Evolutionary conservation across 2,329 filamentous ascomycete species (phyloP).

Genomic region (Arthrobotrys sinensis): DNA sequence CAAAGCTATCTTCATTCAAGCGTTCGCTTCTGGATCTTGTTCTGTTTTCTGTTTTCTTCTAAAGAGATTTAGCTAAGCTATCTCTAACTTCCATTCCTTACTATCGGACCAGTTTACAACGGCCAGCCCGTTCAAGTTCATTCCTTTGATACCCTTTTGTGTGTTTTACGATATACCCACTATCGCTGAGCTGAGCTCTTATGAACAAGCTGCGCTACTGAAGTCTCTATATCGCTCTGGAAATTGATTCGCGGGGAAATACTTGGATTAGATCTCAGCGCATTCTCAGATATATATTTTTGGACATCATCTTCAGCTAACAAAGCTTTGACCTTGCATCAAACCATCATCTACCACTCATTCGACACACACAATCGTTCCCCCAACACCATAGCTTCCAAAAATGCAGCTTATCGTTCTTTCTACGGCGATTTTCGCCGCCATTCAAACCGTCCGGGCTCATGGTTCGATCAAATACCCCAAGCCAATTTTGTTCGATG

Average conservation of each 20-base stretch:
- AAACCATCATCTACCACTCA: background rate
- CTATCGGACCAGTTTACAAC: constrained; percentile 19
- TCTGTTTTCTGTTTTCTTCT: constrained; percentile 23
- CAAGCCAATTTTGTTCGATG: constrained; percentile 72
- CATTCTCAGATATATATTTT: constrained; percentile 4
- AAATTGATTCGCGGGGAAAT: constrained; percentile 26
- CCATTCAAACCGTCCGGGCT: constrained; percentile 68
- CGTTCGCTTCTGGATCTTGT: constrained; percentile 20
- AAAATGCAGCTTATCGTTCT: constrained; percentile 60
- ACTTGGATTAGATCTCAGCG: constrained; percentile 2
- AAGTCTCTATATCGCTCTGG: constrained; percentile 14
- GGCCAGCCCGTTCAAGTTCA: constrained; percentile 57
- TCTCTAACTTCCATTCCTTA: constrained; percentile 46
- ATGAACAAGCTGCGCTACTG: background rate
- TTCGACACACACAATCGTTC: background rate
- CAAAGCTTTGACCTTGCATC: background rate
- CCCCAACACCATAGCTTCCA: background rate
- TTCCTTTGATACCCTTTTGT: constrained; percentile 34
- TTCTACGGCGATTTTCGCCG: constrained; percentile 68
- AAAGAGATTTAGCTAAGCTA: constrained; percentile 52
- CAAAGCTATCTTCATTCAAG: constrained; percentile 26
- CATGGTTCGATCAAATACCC: constrained; percentile 74
- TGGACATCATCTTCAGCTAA: background rate
- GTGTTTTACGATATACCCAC: background rate
- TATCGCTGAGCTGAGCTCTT: constrained; percentile 37